These are phyloP conservation scores for Penicilliopsis zonata DNA, from an alignment of 495 filamentous ascomycete genomes.

Conservation along the genomic window DNA sequence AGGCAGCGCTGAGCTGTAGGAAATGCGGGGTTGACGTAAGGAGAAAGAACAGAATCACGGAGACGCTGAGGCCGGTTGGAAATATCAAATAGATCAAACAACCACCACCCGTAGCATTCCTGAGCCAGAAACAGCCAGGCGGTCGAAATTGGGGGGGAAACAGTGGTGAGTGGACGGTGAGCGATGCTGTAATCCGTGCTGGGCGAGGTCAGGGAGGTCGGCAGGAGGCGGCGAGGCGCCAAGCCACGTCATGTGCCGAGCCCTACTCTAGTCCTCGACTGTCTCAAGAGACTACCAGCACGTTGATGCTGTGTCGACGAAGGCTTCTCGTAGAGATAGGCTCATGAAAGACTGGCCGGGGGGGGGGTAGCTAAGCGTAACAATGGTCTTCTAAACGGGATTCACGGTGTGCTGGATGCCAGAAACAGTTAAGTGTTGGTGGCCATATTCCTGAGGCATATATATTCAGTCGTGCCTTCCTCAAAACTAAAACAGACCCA, in stretches of 20 bases:
- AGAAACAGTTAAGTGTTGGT: too few relatives aligned
- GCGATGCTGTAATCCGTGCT: not conserved
- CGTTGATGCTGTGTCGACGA: too few relatives aligned
- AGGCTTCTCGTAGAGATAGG: too few relatives aligned
- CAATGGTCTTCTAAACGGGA: too few relatives aligned
- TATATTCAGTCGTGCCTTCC: too few relatives aligned
- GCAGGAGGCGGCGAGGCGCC: not conserved
- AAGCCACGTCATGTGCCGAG: conserved; percentile 5
- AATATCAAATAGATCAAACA: not conserved
- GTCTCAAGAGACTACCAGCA: too few relatives aligned
- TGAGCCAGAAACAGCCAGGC: not conserved
- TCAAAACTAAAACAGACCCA: too few relatives aligned
- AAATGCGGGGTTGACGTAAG: not conserved
- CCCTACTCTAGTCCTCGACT: not conserved
- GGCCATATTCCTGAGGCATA: too few relatives aligned
- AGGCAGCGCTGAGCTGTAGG: not conserved
- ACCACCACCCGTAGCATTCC: not conserved
- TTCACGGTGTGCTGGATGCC: too few relatives aligned
- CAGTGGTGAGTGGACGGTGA: not conserved
- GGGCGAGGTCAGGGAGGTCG: not conserved
- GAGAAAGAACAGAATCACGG: not conserved
- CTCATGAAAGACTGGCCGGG: too few relatives aligned
- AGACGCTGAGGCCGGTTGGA: too few relatives aligned
- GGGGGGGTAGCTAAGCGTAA: too few relatives aligned
- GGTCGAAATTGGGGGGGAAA: not conserved